Percentiles rank a stretch among this genome's conserved stretches.
Conservation (phyloP, 306 rosid species). For the Prunus davidiana region DNA sequence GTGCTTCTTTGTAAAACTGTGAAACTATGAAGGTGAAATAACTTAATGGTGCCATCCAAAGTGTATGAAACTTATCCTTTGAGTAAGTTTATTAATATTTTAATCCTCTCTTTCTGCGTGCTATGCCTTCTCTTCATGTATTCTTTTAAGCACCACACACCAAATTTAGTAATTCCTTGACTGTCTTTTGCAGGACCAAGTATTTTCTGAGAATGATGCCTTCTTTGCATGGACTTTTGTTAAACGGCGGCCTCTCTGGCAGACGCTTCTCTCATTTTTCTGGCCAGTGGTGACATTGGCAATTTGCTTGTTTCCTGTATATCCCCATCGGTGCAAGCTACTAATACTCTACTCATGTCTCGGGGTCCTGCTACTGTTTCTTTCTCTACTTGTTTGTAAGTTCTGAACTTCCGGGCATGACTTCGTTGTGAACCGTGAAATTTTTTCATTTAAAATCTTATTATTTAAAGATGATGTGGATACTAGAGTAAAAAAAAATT, state of each 20-base stretch:
- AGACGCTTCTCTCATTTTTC: slow-evolving; percentile 92
- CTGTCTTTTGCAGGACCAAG: slow-evolving; percentile 73
- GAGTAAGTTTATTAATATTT: neutral
- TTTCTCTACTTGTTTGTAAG: slow-evolving; percentile 81
- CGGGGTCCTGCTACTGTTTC: slow-evolving; percentile 80
- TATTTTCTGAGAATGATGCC: slow-evolving; percentile 87
- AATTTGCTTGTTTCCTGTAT: slow-evolving; percentile 96
- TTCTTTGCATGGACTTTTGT: slow-evolving; percentile 98
- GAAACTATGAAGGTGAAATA: neutral
- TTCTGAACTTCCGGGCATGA: slow-evolving; percentile 24
- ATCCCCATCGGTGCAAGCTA: slow-evolving; percentile 93
- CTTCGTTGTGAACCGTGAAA: neutral
- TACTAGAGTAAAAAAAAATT: neutral
- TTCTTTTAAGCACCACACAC: slow-evolving; percentile 5
- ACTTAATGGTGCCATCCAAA: neutral
- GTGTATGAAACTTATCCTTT: neutral
- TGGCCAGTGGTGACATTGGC: slow-evolving; percentile 99
- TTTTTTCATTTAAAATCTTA: neutral
- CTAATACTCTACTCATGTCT: slow-evolving; percentile 91
- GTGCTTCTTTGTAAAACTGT: neutral
- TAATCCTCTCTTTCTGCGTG: neutral
- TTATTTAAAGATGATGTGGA: neutral
- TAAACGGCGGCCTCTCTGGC: slow-evolving; percentile 92
- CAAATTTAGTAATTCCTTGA: slow-evolving; percentile 30
- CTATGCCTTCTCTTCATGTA: neutral